Evolutionary conservation across 164 flowering plant genomes (phyloP), one percentile per base, ranked within the genome.

Genomic region (Berberis vulgaris): DNA sequence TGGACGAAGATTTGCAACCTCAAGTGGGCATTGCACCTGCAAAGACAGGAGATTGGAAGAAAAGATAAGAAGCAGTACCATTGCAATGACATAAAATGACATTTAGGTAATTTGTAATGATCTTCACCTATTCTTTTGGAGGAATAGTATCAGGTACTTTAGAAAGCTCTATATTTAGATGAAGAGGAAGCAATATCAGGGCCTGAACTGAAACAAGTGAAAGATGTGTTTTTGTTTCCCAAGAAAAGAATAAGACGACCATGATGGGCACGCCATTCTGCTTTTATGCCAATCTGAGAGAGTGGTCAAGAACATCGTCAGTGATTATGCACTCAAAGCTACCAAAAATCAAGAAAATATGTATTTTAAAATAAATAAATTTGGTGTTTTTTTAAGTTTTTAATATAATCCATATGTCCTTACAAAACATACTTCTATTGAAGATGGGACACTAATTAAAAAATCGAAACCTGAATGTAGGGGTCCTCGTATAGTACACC

Each of bases 401-500:
- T 26, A 26, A 26, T 26, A 26, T 26, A 26, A 26, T 26, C 26
- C 26, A 26, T 26, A 26, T 26, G 26, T 26, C 54, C 54, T 7
- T 2, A 4, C 11, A 52, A 10, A 3, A 10, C 54, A 52, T 1
- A 52, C 9, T 52, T 7, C 3, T 52, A 52, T 26, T 10, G n/a
- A 1, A 1, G 2, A 7, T 10, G 2, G 62, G 44, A 26, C 56
- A 53, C 4, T 53, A n/a, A n/a, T 53, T 53, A 10, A 9, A 26
- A 7, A 44, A 3, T 11, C 49, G 49, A 45, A 54, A 91, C 99
- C 99, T 95, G 99, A 76, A 91, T 76, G 66, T 86, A 67, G 46
- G 92, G 91, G 76, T 95, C 99, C 71, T 95, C 99, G 45, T 95
- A 95, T 38, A 95, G 73, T 54, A 95, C 95, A 57, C 99, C 99